A percentile compares a stretch with the other conserved stretches of the same genome.
These are phyloP conservation scores for Nakazawaea siamensis DNA, from an alignment of 805 yeast species.

Conservation along the genomic window DNA sequence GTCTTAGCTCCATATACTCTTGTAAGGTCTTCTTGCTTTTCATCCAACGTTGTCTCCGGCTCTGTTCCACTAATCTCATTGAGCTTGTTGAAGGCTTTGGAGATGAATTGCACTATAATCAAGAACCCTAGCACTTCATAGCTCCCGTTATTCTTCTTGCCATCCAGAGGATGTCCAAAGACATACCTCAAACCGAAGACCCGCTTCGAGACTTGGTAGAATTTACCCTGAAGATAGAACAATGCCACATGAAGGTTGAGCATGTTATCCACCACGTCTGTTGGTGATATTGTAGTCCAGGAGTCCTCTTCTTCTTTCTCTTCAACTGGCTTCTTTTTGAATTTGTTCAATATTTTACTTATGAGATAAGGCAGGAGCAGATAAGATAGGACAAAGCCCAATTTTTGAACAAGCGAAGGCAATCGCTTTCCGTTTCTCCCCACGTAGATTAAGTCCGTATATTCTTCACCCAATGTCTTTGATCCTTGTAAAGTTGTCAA, in stretches of 20 bases:
- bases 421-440: slow-evolving; percentile 40
- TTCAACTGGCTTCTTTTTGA: slow-evolving; percentile 11
- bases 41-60: slow-evolving; percentile 10
- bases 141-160: slow-evolving; percentile 38
- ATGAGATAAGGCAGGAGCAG: slow-evolving; percentile 52
- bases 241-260: slow-evolving; percentile 69
- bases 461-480: slow-evolving; percentile 90
- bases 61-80: slow-evolving; percentile 15
- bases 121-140: slow-evolving; percentile 71
- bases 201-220: slow-evolving; percentile 71
- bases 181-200: slow-evolving; percentile 76
- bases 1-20: too few relatives aligned
- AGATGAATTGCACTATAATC: slow-evolving; percentile 42
- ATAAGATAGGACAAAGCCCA: slow-evolving; percentile 53
- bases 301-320: slow-evolving; percentile 23
- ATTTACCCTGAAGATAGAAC: slow-evolving; percentile 78
- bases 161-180: slow-evolving; percentile 52
- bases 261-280: slow-evolving; percentile 35
- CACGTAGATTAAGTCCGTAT: slow-evolving; percentile 73
- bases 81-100: slow-evolving; percentile 32
- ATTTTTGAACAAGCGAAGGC: slow-evolving; percentile 35
- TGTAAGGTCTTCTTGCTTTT: slow-evolving; percentile 10
- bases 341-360: slow-evolving; percentile 17
- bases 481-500: slow-evolving; percentile 72
- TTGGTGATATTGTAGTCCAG: too few relatives aligned